Evolutionary conservation across 148 eudicot species (phyloP).

Genomic region (Fagopyrum esculentum): DNA sequence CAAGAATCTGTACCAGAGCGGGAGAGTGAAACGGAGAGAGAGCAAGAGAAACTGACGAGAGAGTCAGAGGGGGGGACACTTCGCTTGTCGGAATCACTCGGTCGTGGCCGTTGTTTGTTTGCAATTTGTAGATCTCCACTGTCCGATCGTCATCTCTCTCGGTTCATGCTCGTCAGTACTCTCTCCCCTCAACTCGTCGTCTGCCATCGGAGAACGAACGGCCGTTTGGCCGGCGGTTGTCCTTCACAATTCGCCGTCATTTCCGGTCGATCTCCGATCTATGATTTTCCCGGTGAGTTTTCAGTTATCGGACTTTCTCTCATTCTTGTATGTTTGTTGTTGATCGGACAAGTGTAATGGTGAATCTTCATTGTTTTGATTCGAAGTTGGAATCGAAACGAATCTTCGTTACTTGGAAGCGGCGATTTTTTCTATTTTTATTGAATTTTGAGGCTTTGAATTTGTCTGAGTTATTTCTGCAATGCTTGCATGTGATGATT

Average conservation of each 20-base stretch:
- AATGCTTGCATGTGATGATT: not conserved
- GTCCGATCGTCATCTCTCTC: constrained; percentile 9
- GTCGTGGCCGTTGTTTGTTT: constrained; percentile 4
- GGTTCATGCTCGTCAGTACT: not conserved
- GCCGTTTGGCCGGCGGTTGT: constrained; percentile 5
- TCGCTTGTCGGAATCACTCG: not conserved
- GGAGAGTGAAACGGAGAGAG: constrained; percentile 1
- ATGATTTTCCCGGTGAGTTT: not conserved
- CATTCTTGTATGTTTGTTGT: not conserved
- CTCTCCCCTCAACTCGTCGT: not conserved
- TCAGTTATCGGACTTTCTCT: not conserved
- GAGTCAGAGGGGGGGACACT: not conserved
- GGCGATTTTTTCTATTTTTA: not conserved
- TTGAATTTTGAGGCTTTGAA: not conserved
- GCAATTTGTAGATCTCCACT: not conserved
- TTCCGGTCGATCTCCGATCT: not conserved
- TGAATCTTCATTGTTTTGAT: not conserved
- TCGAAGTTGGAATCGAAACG: not conserved
- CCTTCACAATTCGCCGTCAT: constrained; percentile 3
- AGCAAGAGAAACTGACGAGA: not conserved
- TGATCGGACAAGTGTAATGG: constrained; percentile 1
- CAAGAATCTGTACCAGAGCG: not conserved
- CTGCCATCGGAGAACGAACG: not conserved
- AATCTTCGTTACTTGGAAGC: not conserved
- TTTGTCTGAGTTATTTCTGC: not conserved